phyloP scores from a whole-genome alignment of 176 grass and related monocot genomes.

The Microstegium vimineum region DNA sequence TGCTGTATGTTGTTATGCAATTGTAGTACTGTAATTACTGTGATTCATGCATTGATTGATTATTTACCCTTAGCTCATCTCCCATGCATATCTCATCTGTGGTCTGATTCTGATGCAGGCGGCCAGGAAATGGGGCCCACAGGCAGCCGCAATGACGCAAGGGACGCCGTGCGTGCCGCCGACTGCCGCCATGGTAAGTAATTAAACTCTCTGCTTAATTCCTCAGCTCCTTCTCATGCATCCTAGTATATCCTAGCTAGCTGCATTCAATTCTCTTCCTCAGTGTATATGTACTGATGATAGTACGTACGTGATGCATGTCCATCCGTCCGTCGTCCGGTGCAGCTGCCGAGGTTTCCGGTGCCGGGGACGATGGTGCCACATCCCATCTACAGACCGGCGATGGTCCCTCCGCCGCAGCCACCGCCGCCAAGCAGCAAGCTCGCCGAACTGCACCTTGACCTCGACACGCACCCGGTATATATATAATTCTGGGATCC shows the following conservation, averaged over 20 bases:
- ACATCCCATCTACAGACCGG: constrained; percentile 55
- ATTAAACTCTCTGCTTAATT: too few relatives aligned
- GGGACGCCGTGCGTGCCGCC: constrained; percentile 38
- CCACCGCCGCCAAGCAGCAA: constrained; percentile 21
- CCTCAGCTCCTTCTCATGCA: too few relatives aligned
- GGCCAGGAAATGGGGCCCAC: constrained; percentile 38
- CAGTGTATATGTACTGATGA: too few relatives aligned
- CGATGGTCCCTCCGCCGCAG: constrained; percentile 2
- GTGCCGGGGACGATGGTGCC: constrained; percentile 50
- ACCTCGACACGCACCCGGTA: constrained; percentile 74
- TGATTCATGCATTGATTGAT: too few relatives aligned
- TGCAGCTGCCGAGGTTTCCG: constrained; percentile 57
- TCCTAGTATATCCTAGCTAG: too few relatives aligned
- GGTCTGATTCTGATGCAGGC: constrained; percentile 18
- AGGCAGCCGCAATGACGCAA: constrained; percentile 21
- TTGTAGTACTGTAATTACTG: background rate
- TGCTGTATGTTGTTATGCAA: too few relatives aligned
- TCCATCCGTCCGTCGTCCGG: too few relatives aligned
- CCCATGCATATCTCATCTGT: too few relatives aligned
- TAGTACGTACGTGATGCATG: too few relatives aligned
- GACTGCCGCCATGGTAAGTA: constrained; percentile 3
- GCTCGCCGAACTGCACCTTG: constrained; percentile 46
- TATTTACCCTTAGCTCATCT: too few relatives aligned
- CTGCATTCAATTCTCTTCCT: too few relatives aligned
- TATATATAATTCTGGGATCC: background rate